Evolutionary conservation across 352 stramenopile genomes (phyloP).

Genomic region (Phytophthora palmivora): DNA sequence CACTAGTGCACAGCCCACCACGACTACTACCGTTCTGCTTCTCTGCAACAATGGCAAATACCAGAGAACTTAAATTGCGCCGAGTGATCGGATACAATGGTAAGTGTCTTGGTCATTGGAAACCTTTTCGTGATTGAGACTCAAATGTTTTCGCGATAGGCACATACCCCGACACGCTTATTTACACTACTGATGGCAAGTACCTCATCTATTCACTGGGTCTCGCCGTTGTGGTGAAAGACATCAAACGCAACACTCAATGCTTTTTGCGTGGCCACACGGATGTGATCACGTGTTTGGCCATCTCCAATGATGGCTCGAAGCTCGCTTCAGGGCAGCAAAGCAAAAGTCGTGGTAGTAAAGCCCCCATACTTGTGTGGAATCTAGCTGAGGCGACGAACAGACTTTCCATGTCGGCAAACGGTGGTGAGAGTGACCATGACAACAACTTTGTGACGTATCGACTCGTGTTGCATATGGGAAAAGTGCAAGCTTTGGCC

Average conservation of each 20-base stretch:
- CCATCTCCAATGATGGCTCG: slow-evolving; percentile 91
- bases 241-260: slow-evolving; percentile 78
- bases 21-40: slow-evolving; percentile 6
- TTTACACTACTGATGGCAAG: slow-evolving; percentile 84
- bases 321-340: slow-evolving; percentile 92
- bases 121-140: slow-evolving; percentile 4
- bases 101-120: slow-evolving; percentile 25
- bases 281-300: slow-evolving; percentile 93
- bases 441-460: slow-evolving; percentile 75
- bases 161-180: slow-evolving; percentile 70
- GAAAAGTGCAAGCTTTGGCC: slow-evolving; percentile 92
- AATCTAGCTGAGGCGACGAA: slow-evolving; percentile 89
- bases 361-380: slow-evolving; percentile 95
- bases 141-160: slow-evolving; percentile 30
- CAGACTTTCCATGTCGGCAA: slow-evolving; percentile 64
- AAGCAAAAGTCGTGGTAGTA: slow-evolving; percentile 94
- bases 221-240: slow-evolving; percentile 83
- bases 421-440: slow-evolving; percentile 54
- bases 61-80: slow-evolving; percentile 76
- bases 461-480: slow-evolving; percentile 95
- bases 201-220: slow-evolving; percentile 90
- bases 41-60: slow-evolving; percentile 58
- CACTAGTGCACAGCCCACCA: slow-evolving; percentile 10
- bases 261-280: slow-evolving; percentile 94
- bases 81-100: slow-evolving; percentile 87